Conservation (phyloP, 371 early-diverging fungal species). For the Apophysomyces elegans region DNA sequence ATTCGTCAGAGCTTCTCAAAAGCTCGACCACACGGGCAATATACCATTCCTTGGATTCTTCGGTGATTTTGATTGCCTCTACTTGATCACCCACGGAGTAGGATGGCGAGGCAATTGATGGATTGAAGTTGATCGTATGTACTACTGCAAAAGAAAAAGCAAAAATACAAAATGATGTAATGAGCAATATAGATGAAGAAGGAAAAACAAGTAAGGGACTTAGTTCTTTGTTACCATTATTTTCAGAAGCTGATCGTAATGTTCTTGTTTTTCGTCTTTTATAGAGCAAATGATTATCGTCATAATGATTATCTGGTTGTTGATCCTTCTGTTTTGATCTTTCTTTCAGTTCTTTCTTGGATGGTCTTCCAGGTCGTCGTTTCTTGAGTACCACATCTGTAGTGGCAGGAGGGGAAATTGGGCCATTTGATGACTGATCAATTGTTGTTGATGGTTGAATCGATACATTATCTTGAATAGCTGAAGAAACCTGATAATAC, state of each 20-base stretch:
- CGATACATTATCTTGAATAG: conserved; percentile 5
- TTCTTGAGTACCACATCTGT: conserved; percentile 22
- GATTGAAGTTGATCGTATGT: background rate
- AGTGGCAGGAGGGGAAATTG: conserved; percentile 21
- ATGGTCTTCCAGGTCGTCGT: conserved; percentile 17
- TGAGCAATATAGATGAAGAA: background rate
- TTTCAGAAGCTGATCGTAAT: background rate
- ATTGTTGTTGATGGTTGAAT: background rate
- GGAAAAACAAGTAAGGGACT: background rate
- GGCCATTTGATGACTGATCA: conserved; percentile 3
- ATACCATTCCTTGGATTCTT: conserved; percentile 43
- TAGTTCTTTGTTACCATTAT: conserved; percentile 1
- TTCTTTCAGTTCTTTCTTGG: conserved; percentile 14
- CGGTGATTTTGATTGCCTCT: conserved; percentile 45
- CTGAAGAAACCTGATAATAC: background rate
- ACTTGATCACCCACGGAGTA: conserved; percentile 44
- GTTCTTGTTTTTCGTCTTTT: conserved; percentile 23
- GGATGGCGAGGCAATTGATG: conserved; percentile 19
- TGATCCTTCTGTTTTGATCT: conserved; percentile 14
- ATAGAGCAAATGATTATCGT: conserved; percentile 18
- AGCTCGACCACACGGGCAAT: conserved; percentile 47
- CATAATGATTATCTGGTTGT: conserved; percentile 8
- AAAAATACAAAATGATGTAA: background rate
- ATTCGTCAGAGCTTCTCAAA: conserved; percentile 13
- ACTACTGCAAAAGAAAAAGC: background rate